phyloP scores from a whole-genome alignment of 768 basidiomycete species.

The Leucosporidium creatinivorum region DNA sequence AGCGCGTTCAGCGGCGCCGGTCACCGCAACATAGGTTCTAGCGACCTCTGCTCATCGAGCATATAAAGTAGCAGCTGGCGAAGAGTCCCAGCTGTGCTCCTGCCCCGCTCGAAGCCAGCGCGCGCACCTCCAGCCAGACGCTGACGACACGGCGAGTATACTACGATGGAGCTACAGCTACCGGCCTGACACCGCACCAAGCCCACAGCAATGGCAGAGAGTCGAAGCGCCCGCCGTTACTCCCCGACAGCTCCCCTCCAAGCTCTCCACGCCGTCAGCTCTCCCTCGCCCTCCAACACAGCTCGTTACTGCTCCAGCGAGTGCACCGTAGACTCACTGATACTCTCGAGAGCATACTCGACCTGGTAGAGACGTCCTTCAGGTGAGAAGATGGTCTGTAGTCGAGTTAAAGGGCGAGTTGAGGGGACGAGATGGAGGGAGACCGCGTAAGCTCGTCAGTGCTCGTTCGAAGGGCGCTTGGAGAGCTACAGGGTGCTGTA shows the following conservation, averaged over 20 bases:
- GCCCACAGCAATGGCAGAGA: neutral
- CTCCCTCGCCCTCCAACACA: neutral
- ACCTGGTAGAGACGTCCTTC: conserved; percentile 99
- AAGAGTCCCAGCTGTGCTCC: too few species aligned
- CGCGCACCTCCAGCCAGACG: too few species aligned
- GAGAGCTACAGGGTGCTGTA: neutral
- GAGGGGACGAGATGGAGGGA: neutral
- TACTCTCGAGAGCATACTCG: conserved; percentile 99
- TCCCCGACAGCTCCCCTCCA: neutral
- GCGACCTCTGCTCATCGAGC: too few species aligned
- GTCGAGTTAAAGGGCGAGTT: conserved; percentile 51
- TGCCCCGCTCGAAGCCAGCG: too few species aligned
- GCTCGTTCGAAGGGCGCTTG: neutral
- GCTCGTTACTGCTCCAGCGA: too few species aligned
- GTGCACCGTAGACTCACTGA: conserved; percentile 75
- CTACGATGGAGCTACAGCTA: neutral
- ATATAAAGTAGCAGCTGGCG: too few species aligned
- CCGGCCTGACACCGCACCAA: neutral
- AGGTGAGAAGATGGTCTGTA: conserved; percentile 86
- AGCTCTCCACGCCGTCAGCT: neutral
- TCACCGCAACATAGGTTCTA: neutral
- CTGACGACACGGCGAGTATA: too few species aligned
- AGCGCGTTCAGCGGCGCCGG: neutral
- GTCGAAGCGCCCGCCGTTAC: neutral
- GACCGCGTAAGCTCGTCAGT: conserved; percentile 8